Base-by-base conservation (phyloP, 1,284 basidiomycete genomes). In the Apiotrichum montevideense region DNA sequence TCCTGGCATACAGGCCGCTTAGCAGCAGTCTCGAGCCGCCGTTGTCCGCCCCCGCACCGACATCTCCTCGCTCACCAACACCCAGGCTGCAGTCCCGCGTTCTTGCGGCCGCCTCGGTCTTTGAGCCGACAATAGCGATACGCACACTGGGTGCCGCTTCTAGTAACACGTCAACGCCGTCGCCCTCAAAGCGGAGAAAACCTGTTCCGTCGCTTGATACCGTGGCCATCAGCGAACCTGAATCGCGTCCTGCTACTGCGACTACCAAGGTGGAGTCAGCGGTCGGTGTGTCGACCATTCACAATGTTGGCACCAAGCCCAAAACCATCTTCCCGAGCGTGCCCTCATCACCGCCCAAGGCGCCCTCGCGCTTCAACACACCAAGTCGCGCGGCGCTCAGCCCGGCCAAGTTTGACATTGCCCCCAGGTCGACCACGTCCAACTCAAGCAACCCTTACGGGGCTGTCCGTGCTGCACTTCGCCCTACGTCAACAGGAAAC, bases 101-200 rank as follows among this genome's bases (percentile, higher is more conserved):
- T 21, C 50, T 59, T 1, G 57, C 57, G 2, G 54, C 57, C 2
- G 57, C 57, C 1, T 45, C 57, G 1, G 29, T 59, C 14, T 59
- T 59, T n/a, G 57, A 59, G 49, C 56, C 56, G 15, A n/a, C 52
- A 7, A 54, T 58, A 14, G 56, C 33, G 2, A 47, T 54, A 4
- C 35, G 35, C 13, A 33, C 43, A 3, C 11, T 42, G n/a, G 41
- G n/a, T 13, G 41, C 41, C 11, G 21, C 39, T 15, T 10, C 49
- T 5, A 10, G 15, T 21, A 33, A 14, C 14, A 2, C 35, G 11
- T 32, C 39, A 6, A 49, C 4, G 15, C 35, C 52, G 14, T 54
- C 52, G 10, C 46, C 52, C 10, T 21, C 40, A 2, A 54, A 33
- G 29, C 48, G 37, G 11, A 29, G 50, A 3, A 51, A 43, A 41